A percentile compares a stretch with the other conserved stretches of the same genome.
Conservation (phyloP, 257 asterid genomes). For the Ballota nigra region DNA sequence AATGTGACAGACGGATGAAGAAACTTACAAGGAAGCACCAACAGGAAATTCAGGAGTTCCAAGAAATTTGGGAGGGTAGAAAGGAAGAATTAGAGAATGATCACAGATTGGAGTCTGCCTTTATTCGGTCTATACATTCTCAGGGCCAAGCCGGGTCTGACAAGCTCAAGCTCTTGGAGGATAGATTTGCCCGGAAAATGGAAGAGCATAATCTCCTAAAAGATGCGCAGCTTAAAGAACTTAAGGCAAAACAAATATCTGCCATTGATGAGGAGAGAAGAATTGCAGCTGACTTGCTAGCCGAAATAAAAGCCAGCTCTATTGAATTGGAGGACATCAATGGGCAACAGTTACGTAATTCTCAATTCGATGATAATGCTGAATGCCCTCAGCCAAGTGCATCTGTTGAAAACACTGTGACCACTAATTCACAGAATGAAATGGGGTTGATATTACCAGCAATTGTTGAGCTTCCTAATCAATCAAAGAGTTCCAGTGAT, state of each 20-base stretch:
- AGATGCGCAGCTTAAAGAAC: conserved; percentile 39
- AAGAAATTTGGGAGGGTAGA: conserved; percentile 42
- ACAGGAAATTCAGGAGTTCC: conserved; percentile 44
- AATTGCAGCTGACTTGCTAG: conserved; percentile 41
- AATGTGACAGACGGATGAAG: conserved; percentile 46
- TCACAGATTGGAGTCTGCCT: conserved; percentile 42
- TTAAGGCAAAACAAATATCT: conserved; percentile 47
- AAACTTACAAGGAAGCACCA: conserved; percentile 46
- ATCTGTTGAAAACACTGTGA: conserved; percentile 13
- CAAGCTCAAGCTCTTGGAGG: conserved; percentile 43
- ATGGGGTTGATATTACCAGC: conserved; percentile 4
- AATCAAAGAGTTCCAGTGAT: conserved; percentile 25
- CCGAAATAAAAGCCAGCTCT: conserved; percentile 30
- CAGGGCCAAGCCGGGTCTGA: conserved; percentile 34
- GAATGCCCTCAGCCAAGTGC: conserved; percentile 24
- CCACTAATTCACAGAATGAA: conserved; percentile 21
- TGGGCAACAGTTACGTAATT: conserved; percentile 31
- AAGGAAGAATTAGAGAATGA: conserved; percentile 41
- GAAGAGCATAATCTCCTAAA: conserved; percentile 39
- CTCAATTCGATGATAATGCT: conserved; percentile 34
- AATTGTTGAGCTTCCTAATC: conserved; percentile 27
- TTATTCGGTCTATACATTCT: conserved; percentile 45
- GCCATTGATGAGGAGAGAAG: conserved; percentile 41
- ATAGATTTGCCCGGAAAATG: conserved; percentile 39
- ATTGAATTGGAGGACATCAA: conserved; percentile 19